Percentiles rank a stretch among this genome's conserved stretches.
Evolutionary conservation across 2,329 filamentous ascomycete species (phyloP).

Genomic region (Drechslerella dactyloides): DNA sequence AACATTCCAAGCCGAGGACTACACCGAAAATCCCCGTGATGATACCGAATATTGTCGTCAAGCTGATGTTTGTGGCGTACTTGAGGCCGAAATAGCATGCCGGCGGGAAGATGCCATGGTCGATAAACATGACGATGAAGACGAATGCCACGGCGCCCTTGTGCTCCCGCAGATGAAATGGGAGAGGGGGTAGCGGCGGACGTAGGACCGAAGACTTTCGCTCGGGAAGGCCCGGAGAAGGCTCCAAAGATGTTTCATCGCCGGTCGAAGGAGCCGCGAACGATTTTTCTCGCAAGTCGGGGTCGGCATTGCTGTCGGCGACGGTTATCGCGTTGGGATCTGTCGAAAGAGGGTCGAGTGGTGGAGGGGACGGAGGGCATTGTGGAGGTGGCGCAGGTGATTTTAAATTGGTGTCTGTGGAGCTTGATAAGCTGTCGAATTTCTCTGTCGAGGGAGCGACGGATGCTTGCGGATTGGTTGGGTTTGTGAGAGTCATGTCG

Average conservation of each 20-base stretch:
- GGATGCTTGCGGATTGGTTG: constrained; percentile 38
- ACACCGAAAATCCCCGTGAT: constrained; percentile 49
- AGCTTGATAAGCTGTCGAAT: background rate
- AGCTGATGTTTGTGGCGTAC: constrained; percentile 38
- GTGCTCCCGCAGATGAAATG: constrained; percentile 47
- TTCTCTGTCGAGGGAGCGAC: constrained; percentile 38
- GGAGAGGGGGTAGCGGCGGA: constrained; percentile 38
- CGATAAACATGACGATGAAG: constrained; percentile 43
- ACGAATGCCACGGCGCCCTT: constrained; percentile 30
- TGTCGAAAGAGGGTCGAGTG: background rate
- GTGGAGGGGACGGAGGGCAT: background rate
- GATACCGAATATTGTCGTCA: constrained; percentile 43
- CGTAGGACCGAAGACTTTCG: constrained; percentile 36
- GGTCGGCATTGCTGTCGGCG: background rate
- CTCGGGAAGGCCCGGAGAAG: background rate
- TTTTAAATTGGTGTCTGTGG: background rate
- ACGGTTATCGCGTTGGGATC: background rate
- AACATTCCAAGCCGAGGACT: constrained; percentile 39
- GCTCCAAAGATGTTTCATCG: constrained; percentile 9
- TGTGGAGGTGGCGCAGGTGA: background rate
- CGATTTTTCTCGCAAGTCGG: background rate
- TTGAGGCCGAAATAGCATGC: constrained; percentile 36
- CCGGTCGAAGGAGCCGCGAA: background rate
- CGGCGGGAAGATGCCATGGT: constrained; percentile 45
- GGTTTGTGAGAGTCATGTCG: constrained; percentile 50